Conservation (phyloP, 148 eudicot genomes). For the Diospyros kaki region DNA sequence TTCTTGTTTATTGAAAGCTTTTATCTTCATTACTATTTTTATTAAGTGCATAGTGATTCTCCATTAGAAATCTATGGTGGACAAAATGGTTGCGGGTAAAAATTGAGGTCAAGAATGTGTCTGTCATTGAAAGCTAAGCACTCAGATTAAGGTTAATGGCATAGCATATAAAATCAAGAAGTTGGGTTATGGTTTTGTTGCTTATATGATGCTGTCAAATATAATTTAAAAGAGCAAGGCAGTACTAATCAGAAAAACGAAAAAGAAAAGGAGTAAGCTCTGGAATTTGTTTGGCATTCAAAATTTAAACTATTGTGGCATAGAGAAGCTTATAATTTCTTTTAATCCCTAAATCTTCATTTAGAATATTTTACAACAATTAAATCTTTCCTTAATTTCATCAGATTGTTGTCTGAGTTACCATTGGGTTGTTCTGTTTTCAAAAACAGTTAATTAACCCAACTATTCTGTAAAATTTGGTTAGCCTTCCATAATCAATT, state of each 20-base stretch:
- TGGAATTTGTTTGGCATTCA: not conserved
- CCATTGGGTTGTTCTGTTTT: slow-evolving; percentile 18
- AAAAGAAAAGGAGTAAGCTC: not conserved
- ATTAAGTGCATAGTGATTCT: not conserved
- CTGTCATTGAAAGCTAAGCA: not conserved
- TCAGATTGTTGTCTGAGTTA: not conserved
- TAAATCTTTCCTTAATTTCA: not conserved
- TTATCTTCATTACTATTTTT: not conserved
- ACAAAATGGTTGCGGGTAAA: not conserved
- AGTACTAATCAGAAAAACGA: no score
- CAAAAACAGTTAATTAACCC: not conserved
- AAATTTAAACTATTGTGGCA: not conserved
- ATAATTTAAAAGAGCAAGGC: not conserved
- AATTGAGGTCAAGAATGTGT: not conserved
- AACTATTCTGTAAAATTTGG: not conserved
- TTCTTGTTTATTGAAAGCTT: not conserved
- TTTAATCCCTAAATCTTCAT: not conserved
- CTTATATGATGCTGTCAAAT: not conserved
- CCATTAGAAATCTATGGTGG: not conserved
- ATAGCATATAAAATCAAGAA: not conserved
- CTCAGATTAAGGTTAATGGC: not conserved
- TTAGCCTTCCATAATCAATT: not conserved
- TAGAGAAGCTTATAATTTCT: not conserved
- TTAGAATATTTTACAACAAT: not conserved
- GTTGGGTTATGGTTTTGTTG: not conserved